Conservation (phyloP, 2,329 filamentous ascomycete genomes). For the Diplocarpon mali region DNA sequence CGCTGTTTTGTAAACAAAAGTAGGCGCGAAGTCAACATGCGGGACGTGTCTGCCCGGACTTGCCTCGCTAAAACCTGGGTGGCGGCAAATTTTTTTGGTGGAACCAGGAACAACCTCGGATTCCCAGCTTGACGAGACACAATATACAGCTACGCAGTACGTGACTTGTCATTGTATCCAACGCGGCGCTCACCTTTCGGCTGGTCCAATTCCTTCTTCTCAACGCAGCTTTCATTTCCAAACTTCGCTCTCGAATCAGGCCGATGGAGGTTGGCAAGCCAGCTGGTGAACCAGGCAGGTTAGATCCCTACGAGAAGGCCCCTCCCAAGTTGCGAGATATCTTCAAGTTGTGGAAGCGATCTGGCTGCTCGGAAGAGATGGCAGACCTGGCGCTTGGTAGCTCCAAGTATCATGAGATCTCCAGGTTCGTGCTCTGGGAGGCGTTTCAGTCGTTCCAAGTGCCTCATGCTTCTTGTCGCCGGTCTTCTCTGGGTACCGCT, state of each 20-base stretch:
- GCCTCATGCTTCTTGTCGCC: background rate
- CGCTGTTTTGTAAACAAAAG: constrained; percentile 15
- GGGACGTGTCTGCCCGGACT: constrained; percentile 3
- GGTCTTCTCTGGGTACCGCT: background rate
- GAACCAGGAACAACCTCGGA: too few species aligned
- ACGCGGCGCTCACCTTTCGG: too few species aligned
- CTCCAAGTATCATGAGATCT: background rate
- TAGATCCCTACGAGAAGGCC: constrained; percentile 71
- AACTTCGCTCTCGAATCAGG: too few species aligned
- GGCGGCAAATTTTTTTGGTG: too few species aligned
- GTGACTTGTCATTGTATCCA: too few species aligned
- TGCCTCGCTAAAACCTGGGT: constrained; percentile 9
- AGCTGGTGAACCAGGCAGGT: constrained; percentile 15
- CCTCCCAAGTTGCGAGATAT: constrained; percentile 56
- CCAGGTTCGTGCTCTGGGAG: background rate
- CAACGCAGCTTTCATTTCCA: too few species aligned
- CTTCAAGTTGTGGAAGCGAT: constrained; percentile 48
- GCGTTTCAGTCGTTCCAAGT: constrained; percentile 1
- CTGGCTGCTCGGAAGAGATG: background rate
- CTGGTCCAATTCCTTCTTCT: too few species aligned
- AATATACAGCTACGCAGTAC: too few species aligned
- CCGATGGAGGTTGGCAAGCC: too few species aligned
- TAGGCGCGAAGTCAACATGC: constrained; percentile 13
- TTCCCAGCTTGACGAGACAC: too few species aligned
- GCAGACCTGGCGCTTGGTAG: background rate